Percentiles rank a stretch among this genome's conserved stretches.
phyloP scores from a whole-genome alignment of 345 rosid genomes.

The Camelina hispida region DNA sequence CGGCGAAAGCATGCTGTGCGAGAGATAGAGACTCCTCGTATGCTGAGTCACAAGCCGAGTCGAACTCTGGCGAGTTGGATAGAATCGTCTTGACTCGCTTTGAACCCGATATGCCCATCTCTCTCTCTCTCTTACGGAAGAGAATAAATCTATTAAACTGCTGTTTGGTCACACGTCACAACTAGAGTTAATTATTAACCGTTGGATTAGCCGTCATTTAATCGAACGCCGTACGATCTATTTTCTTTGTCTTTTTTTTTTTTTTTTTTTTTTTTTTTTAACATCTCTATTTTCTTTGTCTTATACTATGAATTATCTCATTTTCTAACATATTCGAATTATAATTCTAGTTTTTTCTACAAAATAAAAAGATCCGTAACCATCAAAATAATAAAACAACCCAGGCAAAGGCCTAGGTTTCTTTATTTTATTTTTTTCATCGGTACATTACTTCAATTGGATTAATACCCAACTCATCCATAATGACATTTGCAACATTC shows the following conservation, averaged over 20 bases:
- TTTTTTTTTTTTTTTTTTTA: no score
- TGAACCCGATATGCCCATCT: slow-evolving; percentile 67
- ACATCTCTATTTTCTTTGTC: no score
- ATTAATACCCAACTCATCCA: neutral
- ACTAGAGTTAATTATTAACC: no score
- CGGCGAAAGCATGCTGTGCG: slow-evolving; percentile 72
- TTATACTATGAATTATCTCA: no score
- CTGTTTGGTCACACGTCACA: no score
- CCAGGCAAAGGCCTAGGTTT: neutral
- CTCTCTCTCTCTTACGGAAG: slow-evolving; percentile 8
- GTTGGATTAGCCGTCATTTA: no score
- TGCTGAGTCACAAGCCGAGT: slow-evolving; percentile 67
- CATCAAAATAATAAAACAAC: neutral
- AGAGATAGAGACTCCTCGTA: slow-evolving; percentile 69
- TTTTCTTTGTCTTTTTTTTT: no score
- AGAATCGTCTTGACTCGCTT: slow-evolving; percentile 58
- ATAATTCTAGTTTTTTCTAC: no score
- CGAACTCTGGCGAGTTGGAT: slow-evolving; percentile 55
- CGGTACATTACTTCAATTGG: neutral
- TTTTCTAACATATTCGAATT: neutral
- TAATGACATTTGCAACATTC: neutral
- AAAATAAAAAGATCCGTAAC: no score
- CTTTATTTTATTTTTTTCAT: neutral
- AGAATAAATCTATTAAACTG: no score
- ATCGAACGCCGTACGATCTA: no score